These are phyloP conservation scores for Galium porrigens DNA, from an alignment of 305 asterid genomes.

Conservation along the genomic window DNA sequence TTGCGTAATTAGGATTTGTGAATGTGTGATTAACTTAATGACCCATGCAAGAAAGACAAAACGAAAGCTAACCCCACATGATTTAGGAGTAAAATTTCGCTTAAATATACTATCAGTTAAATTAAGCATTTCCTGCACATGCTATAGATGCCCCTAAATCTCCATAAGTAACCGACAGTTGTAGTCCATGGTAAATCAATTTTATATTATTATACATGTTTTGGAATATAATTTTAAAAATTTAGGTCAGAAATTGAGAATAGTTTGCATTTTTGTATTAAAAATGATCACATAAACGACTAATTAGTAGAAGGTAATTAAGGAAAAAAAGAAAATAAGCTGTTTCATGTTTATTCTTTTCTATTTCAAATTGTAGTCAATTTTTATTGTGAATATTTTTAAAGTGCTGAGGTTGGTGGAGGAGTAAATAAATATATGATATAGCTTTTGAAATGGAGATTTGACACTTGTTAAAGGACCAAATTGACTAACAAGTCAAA, in stretches of 20 bases:
- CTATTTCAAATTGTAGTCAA: too few species aligned
- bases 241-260: too few species aligned
- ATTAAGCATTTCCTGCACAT: conserved; percentile 4
- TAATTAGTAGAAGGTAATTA: too few species aligned
- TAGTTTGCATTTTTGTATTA: neutral
- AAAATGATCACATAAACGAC: too few species aligned
- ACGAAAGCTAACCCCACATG: conserved; percentile 28
- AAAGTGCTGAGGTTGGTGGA: too few species aligned
- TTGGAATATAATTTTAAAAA: too few species aligned
- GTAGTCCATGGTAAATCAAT: neutral
- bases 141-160: conserved; percentile 14
- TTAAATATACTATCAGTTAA: conserved; percentile 9
- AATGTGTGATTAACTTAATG: conserved; percentile 27
- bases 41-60: conserved; percentile 16
- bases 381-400: too few species aligned
- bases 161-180: neutral
- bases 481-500: neutral
- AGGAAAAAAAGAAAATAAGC: too few species aligned
- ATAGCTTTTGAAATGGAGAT: too few species aligned
- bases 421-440: too few species aligned
- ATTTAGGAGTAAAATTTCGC: conserved; percentile 20
- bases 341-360: too few species aligned
- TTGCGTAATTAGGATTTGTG: conserved; percentile 15
- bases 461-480: neutral
- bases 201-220: too few species aligned